phyloP scores from a whole-genome alignment of 306 rosid genomes.

The Vigna nakashimae region DNA sequence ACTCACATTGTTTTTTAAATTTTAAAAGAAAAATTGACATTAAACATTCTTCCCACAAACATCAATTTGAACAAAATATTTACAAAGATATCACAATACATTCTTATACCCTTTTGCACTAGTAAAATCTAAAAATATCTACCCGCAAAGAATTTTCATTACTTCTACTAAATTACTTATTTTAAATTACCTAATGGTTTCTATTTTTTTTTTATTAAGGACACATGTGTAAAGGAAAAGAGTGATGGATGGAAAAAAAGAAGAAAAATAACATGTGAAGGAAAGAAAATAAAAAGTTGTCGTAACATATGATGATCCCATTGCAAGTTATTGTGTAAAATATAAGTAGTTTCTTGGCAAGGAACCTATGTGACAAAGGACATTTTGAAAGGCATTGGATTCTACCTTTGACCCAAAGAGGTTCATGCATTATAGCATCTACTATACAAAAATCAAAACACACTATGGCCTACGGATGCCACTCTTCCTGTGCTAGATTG shows the following conservation, averaged over 20 bases:
- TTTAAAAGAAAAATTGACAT: no score
- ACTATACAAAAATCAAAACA: constrained; percentile 31
- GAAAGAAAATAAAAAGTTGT: no score
- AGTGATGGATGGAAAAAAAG: neutral
- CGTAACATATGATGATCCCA: neutral
- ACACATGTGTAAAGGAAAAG: neutral
- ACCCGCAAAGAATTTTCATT: no score
- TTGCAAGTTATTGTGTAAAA: neutral
- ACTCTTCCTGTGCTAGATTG: neutral
- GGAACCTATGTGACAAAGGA: constrained; percentile 22
- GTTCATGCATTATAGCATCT: constrained; percentile 52
- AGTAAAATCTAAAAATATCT: no score
- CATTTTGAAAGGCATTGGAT: constrained; percentile 47
- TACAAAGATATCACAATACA: no score
- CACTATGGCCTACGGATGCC: constrained; percentile 39
- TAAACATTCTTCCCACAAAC: no score
- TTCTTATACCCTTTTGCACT: no score
- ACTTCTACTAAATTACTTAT: no score
- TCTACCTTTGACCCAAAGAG: constrained; percentile 49
- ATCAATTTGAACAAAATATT: no score
- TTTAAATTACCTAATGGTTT: no score
- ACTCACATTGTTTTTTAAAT: no score
- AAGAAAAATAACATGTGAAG: neutral
- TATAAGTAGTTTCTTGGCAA: constrained; percentile 12
- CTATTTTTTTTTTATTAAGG: no score